These are phyloP conservation scores for Leccinum fallax DNA, from an alignment of 1,284 basidiomycete genomes.

Conservation along the genomic window DNA sequence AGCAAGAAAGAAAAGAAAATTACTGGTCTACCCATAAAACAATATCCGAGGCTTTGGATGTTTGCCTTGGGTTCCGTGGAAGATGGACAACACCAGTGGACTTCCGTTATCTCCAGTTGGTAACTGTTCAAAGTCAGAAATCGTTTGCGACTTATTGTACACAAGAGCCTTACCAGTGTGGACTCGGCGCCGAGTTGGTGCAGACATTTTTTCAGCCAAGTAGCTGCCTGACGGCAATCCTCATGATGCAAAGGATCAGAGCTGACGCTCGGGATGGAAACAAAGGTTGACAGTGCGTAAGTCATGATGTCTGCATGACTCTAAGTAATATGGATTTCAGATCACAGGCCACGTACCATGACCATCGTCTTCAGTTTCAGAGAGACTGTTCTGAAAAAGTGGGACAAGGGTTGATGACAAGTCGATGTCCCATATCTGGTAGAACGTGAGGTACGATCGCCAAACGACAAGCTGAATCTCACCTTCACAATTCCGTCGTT, in stretches of 20 bases:
- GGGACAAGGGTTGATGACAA: conserved; percentile 32
- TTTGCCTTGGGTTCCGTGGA: conserved; percentile 64
- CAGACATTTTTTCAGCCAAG: conserved; percentile 87
- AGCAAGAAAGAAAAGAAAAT: not conserved
- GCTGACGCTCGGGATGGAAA: conserved; percentile 87
- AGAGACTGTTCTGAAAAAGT: conserved; percentile 11
- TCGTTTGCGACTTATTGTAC: not conserved
- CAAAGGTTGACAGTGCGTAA: conserved; percentile 82
- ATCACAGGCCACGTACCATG: conserved; percentile 19
- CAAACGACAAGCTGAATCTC: conserved; percentile 2
- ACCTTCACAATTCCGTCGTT: conserved; percentile 87
- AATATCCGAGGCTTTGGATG: conserved; percentile 70
- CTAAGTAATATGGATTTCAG: conserved; percentile 12
- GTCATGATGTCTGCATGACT: conserved; percentile 57
- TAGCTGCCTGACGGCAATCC: conserved; percentile 90
- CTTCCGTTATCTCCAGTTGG: conserved; percentile 67
- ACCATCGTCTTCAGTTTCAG: conserved; percentile 20
- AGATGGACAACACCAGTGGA: conserved; percentile 86
- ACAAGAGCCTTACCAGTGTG: conserved; percentile 55
- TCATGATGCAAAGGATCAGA: conserved; percentile 70
- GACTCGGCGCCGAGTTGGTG: conserved; percentile 84
- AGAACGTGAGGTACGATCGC: not conserved
- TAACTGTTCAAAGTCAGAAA: conserved; percentile 44
- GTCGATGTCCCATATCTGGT: conserved; percentile 59
- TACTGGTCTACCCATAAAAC: conserved; percentile 73